Evolutionary conservation across 2,329 filamentous ascomycete genomes (phyloP).

Genomic region (Raffaelea albimanens): DNA sequence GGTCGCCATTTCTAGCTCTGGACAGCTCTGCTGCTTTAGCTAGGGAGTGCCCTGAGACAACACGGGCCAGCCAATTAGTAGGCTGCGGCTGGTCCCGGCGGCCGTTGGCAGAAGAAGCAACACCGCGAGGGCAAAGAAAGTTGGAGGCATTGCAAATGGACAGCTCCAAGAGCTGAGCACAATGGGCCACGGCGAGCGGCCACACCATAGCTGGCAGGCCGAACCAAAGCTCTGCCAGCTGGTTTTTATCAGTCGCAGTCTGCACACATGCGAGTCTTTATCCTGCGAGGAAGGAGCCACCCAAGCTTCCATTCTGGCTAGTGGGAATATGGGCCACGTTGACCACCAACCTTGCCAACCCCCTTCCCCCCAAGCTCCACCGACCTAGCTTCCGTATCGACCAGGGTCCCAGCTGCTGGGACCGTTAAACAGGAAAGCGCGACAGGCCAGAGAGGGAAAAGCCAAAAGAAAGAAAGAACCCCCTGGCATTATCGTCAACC

Average conservation of each 20-base stretch:
- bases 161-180: not conserved
- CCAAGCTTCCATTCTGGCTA: not conserved
- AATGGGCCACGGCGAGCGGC: not conserved
- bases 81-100: not conserved
- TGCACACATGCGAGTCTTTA: not conserved
- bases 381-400: not conserved
- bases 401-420: not conserved
- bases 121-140: not conserved
- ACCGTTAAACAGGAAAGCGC: not conserved
- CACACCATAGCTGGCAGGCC: not conserved
- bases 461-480: slow-evolving; percentile 1
- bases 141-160: not conserved
- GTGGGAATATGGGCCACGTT: not conserved
- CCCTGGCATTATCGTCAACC: slow-evolving; percentile 5
- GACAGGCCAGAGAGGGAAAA: not conserved
- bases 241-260: not conserved
- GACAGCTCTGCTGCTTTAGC: too few relatives aligned
- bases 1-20: too few relatives aligned
- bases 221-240: not conserved
- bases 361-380: not conserved
- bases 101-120: not conserved
- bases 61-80: not conserved
- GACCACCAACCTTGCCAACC: not conserved
- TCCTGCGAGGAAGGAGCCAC: not conserved
- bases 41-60: too few relatives aligned